Evolutionary conservation across 345 rosid genomes (phyloP).

Genomic region (Sisymbrium altissimum): DNA sequence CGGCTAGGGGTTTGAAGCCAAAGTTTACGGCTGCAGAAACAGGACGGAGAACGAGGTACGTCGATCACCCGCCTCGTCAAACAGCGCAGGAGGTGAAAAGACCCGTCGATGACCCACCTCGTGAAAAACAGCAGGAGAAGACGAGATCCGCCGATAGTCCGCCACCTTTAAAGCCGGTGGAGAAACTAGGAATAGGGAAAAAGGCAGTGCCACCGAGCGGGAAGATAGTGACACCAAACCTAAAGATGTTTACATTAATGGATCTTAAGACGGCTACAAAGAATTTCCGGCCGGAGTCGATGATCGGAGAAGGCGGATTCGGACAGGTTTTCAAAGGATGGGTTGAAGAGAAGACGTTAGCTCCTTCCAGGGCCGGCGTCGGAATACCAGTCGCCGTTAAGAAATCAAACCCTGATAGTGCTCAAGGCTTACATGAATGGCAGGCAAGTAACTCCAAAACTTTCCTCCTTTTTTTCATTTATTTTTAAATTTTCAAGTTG

Average conservation of each 20-base stretch:
- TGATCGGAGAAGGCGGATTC: conserved; percentile 90
- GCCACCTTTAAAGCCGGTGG: conserved; percentile 4
- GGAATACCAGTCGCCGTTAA: conserved; percentile 89
- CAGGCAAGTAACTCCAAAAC: conserved; percentile 42
- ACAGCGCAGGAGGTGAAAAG: not conserved
- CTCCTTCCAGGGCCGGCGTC: conserved; percentile 55
- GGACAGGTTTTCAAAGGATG: conserved; percentile 89
- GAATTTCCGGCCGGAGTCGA: conserved; percentile 67
- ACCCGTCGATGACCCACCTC: not conserved
- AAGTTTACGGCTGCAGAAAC: conserved; percentile 5
- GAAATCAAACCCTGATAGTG: conserved; percentile 71
- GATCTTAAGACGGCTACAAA: conserved; percentile 66
- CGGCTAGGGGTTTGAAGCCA: not conserved
- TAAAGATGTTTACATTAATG: conserved; percentile 51
- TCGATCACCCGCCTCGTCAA: not conserved
- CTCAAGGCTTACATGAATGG: conserved; percentile 79
- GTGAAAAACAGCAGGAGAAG: not conserved
- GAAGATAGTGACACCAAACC: conserved; percentile 38
- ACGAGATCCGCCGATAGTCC: conserved; percentile 12
- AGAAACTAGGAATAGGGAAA: not conserved
- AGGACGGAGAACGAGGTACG: not conserved
- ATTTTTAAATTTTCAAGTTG: not conserved
- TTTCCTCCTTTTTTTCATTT: not conserved
- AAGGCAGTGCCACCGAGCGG: conserved; percentile 31
- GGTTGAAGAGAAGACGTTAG: conserved; percentile 58